Conservation (phyloP, 257 asterid genomes). For the Ilex asprella region DNA sequence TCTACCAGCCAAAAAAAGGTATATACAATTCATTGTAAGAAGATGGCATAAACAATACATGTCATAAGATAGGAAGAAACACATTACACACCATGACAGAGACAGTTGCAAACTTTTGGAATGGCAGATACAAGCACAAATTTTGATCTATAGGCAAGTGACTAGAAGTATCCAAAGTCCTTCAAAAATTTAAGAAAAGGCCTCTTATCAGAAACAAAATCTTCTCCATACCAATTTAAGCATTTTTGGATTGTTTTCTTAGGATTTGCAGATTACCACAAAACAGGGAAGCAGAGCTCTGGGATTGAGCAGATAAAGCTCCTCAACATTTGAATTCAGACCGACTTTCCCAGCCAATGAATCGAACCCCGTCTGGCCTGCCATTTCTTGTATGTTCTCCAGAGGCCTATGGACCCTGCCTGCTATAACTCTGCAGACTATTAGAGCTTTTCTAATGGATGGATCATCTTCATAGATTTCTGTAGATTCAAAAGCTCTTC, state of each 20-base stretch:
- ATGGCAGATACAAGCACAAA: no score
- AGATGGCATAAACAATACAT: no score
- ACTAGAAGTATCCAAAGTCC: no score
- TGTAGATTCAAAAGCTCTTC: constrained; percentile 64
- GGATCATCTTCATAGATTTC: constrained; percentile 27
- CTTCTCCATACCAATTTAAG: not conserved
- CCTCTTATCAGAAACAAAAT: not conserved
- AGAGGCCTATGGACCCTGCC: constrained; percentile 89
- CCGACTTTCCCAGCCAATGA: constrained; percentile 94
- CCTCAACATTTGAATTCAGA: constrained; percentile 78
- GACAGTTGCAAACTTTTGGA: no score
- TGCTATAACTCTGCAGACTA: constrained; percentile 85
- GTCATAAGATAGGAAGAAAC: no score
- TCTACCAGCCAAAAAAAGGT: no score
- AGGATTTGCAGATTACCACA: constrained; percentile 70
- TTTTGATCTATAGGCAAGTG: no score
- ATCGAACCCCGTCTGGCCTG: constrained; percentile 67
- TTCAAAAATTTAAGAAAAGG: no score
- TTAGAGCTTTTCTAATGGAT: constrained; percentile 49
- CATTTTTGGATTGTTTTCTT: constrained; percentile 10
- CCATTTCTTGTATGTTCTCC: constrained; percentile 66
- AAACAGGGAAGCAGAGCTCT: constrained; percentile 89
- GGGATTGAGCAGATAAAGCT: constrained; percentile 80
- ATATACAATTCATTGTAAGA: no score
- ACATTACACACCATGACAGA: no score